Evolutionary conservation across 2,329 filamentous ascomycete genomes (phyloP).

Genomic region (Stachybotrys chartarum): DNA sequence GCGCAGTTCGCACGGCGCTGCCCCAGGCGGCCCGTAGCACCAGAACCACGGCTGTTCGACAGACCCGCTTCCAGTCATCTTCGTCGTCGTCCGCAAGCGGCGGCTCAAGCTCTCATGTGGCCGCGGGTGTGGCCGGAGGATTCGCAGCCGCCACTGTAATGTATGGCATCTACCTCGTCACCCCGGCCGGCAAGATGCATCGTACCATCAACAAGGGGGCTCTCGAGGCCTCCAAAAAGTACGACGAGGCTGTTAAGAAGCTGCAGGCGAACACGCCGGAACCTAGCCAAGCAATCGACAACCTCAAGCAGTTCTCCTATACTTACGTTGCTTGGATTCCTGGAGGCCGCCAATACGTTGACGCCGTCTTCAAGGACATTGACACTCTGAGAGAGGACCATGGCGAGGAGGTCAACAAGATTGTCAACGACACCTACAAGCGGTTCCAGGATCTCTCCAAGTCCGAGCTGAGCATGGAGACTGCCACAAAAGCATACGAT

Average conservation of each 20-base stretch:
- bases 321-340: conserved; percentile 67
- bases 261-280: conserved; percentile 56
- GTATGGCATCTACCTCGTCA: conserved; percentile 35
- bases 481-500: conserved; percentile 53
- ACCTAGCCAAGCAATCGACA: conserved; percentile 58
- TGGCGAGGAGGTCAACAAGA: conserved; percentile 60
- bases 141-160: conserved; percentile 33
- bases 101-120: conserved; percentile 25
- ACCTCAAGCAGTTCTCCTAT: conserved; percentile 58
- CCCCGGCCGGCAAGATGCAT: conserved; percentile 32
- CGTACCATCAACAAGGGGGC: conserved; percentile 36
- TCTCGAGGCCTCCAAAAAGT: conserved; percentile 52
- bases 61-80: conserved; percentile 35
- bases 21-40: conserved; percentile 17
- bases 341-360: conserved; percentile 61
- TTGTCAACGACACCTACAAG: conserved; percentile 59
- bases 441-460: conserved; percentile 57
- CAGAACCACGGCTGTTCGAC: conserved; percentile 14
- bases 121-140: conserved; percentile 35
- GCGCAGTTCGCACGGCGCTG: conserved; percentile 17
- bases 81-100: conserved; percentile 15
- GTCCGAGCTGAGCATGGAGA: conserved; percentile 48
- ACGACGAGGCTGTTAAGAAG: conserved; percentile 51
- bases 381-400: conserved; percentile 62
- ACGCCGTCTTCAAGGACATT: conserved; percentile 62